Evolutionary conservation across 2,329 filamentous ascomycete genomes (phyloP), one percentile per base, ranked within the genome.

Genomic region (Sclerotinia subarctica): DNA sequence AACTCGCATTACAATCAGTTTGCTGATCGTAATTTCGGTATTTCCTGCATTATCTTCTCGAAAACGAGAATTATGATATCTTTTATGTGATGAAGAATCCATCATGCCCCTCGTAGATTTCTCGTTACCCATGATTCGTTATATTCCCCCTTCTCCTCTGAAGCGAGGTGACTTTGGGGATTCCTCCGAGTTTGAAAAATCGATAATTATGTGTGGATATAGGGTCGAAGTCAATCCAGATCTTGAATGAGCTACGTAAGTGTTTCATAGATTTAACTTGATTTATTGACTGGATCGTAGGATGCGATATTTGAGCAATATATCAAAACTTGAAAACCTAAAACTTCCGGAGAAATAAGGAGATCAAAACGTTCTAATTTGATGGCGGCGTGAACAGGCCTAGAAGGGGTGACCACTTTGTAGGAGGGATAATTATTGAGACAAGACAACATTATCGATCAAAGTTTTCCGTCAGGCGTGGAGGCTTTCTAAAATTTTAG

Each of bases 311-410:
- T 3, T 54, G 29, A 56, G 32, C 53, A 1, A n/a, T 1, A 24
- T 3, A 8, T 38, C 21, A 11, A 0, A 24, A 56, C 13, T 15
- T 2, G 4, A 5, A 6, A 7, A 17, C 1, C 3, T n/a, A n/a
- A 19, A 5, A n/a, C 35, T 15, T 4, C 21, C 5, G 5, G 24
- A 21, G 15, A 54, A 21, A 21, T 29, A 17, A 1, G 5, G 32
- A n/a, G 11, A 15, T 38, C 5, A 6, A 1, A 2, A 5, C n/a
- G 21, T n/a, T 2, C n/a, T 47, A 17, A 21, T 13, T 47, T 47
- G 44, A 21, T 8, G 10, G 19, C 35, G 17, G 8, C 35, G 17
- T 13, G 10, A 15, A 35, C 11, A 35, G 21, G 29, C 5, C 29
- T 5, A 19, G 6, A 21, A 35, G 0, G 13, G 4, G 21, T 49